These are phyloP conservation scores for Penicillium egyptiacum DNA, from an alignment of 495 filamentous ascomycete species.

Conservation along the genomic window DNA sequence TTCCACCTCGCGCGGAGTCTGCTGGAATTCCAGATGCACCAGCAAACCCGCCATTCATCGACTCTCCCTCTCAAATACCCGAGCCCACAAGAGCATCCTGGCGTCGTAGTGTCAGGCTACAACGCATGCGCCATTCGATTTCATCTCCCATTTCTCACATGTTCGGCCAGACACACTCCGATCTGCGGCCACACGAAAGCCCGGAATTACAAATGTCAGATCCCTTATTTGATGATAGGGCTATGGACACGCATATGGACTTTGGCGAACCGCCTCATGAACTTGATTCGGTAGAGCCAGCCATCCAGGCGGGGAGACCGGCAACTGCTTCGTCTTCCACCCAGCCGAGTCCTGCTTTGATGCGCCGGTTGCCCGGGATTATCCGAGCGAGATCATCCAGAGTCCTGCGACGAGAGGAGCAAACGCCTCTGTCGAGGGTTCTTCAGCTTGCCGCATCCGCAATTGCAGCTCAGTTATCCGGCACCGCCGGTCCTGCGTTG, in stretches of 20 bases:
- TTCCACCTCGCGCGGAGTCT: constrained; percentile 39
- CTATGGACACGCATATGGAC: constrained; percentile 47
- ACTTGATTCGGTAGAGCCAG: constrained; percentile 45
- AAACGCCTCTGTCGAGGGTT: constrained; percentile 56
- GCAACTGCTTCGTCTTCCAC: constrained; percentile 25
- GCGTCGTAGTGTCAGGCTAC: constrained; percentile 45
- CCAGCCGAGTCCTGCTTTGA: constrained; percentile 27
- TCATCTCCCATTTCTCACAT: constrained; percentile 48
- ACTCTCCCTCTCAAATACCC: constrained; percentile 25
- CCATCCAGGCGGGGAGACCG: constrained; percentile 25
- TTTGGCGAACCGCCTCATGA: constrained; percentile 42
- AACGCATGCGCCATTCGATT: constrained; percentile 46
- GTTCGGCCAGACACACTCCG: constrained; percentile 41
- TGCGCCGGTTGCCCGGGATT: constrained; percentile 45
- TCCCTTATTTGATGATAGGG: constrained; percentile 19
- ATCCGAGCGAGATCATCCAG: constrained; percentile 51
- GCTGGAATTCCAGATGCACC: constrained; percentile 28
- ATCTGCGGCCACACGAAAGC: constrained; percentile 18
- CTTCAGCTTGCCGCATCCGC: constrained; percentile 60
- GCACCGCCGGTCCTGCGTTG: constrained; percentile 51
- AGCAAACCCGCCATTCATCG: constrained; percentile 25
- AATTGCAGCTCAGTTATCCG: constrained; percentile 61
- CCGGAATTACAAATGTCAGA: constrained; percentile 3
- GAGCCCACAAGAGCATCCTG: constrained; percentile 42
- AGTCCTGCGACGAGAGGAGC: constrained; percentile 54